These are phyloP conservation scores for Micractinium conductrix DNA, from an alignment of 139 green algal genomes.

Conservation along the genomic window DNA sequence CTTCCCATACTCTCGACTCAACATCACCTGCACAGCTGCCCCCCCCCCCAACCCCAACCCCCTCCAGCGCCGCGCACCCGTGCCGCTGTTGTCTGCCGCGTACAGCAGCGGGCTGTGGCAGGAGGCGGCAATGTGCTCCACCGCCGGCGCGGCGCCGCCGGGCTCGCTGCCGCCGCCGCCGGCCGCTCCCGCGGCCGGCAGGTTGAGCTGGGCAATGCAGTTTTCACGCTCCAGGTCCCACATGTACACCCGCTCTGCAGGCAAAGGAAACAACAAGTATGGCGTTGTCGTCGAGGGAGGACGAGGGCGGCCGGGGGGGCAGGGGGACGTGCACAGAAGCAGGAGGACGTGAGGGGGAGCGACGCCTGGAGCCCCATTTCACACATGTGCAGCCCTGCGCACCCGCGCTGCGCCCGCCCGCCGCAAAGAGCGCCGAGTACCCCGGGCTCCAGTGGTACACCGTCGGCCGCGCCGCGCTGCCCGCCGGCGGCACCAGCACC, in stretches of 20 bases:
- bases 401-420: conserved; percentile 41
- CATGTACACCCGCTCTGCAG: conserved; percentile 39
- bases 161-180: conserved; percentile 22
- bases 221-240: conserved; percentile 70
- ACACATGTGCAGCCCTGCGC: neutral
- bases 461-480: conserved; percentile 1
- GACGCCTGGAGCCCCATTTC: neutral
- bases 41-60: neutral
- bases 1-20: no score
- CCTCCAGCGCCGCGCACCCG: neutral
- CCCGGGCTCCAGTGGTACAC: conserved; percentile 43
- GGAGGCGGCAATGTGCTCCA: conserved; percentile 45
- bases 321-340: no score
- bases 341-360: neutral
- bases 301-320: no score
- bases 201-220: conserved; percentile 57
- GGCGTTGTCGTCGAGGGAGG: no score
- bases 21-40: neutral
- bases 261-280: no score
- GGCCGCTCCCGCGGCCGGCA: neutral
- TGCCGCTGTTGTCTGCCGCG: conserved; percentile 55
- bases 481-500: conserved; percentile 42
- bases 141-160: neutral
- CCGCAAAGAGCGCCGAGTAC: conserved; percentile 42
- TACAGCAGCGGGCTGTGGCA: conserved; percentile 61